Evolutionary conservation across 2,329 filamentous ascomycete genomes (phyloP).

Genomic region (Fusarium sp.): DNA sequence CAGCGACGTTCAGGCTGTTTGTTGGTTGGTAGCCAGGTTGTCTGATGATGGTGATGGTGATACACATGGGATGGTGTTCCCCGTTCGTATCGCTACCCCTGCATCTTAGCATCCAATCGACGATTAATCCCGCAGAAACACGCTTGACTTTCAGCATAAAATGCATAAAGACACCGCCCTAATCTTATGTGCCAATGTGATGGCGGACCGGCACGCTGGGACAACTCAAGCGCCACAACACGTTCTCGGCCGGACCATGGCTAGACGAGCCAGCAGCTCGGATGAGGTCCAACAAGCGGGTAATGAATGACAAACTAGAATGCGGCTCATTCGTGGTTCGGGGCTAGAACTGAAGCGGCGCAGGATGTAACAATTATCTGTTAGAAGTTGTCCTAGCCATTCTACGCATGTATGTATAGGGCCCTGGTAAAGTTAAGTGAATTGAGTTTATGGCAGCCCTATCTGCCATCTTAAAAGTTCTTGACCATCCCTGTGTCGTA

Average conservation of each 20-base stretch:
- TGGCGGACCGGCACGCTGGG: neutral
- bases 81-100: neutral
- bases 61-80: neutral
- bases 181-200: neutral
- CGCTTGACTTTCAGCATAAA: neutral
- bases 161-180: neutral
- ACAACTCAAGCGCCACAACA: constrained; percentile 7
- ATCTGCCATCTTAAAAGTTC: neutral
- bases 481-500: neutral
- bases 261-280: neutral
- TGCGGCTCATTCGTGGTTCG: neutral
- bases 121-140: neutral
- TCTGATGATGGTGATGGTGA: neutral
- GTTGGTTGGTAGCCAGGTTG: neutral
- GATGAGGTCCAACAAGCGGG: neutral
- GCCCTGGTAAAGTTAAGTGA: too few species aligned
- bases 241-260: constrained; percentile 3
- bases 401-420: too few species aligned
- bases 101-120: neutral
- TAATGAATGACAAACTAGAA: neutral
- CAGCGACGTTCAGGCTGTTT: neutral
- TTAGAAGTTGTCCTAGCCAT: neutral
- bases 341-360: neutral
- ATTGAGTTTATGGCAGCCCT: neutral
- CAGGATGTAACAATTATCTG: neutral